Evolutionary conservation across 441 rosid species (phyloP), one percentile per base, ranked within the genome.

Genomic region (Erodium trifolium): DNA sequence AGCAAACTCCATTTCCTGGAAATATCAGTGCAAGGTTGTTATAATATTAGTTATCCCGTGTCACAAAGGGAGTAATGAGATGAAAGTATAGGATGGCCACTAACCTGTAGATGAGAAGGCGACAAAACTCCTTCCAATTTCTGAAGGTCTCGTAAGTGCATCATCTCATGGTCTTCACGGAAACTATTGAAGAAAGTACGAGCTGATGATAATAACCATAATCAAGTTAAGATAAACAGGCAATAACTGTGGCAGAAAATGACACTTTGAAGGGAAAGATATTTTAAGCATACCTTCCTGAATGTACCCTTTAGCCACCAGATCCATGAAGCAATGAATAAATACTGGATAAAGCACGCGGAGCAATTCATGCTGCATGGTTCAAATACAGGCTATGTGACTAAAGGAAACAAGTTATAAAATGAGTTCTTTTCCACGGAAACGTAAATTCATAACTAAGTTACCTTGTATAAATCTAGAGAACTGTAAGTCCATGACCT

Each of bases 1-100:
- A 67, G 98, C 98, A 76, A 89, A 92, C 77, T 95, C 98, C 97
- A 92, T 92, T 80, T 95, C 99, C 99, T 91, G 79, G 64, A 59
- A 45, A 73, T 67, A 78, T 23, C 47, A 64, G 13, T 13, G 29
- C 37, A 16, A 51, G 74, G 71, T 39, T 41, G 47, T 47, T 37
- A 51, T 37, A 11, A 57, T 49, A 70, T 37, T 7, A 12, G 17
- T 51, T 29, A 53, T 43, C 69, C 11, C 59, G 8, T 9, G 63
- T 11, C 19, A 69, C 0, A 35, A 18, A 19, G 51, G 13, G 35
- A 2, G 17, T 66, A 63, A 27, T 34, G 7, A 65, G 17, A 72
- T 11, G 41, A 6, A 55, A 59, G 68, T 55, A 69, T 41, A 73
- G 31, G 37, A 13, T 17, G 29, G 71, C 17, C 70, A 73, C 31